These are phyloP conservation scores for Kodamaea derodonti DNA, from an alignment of 1,139 yeast species.

Conservation along the genomic window DNA sequence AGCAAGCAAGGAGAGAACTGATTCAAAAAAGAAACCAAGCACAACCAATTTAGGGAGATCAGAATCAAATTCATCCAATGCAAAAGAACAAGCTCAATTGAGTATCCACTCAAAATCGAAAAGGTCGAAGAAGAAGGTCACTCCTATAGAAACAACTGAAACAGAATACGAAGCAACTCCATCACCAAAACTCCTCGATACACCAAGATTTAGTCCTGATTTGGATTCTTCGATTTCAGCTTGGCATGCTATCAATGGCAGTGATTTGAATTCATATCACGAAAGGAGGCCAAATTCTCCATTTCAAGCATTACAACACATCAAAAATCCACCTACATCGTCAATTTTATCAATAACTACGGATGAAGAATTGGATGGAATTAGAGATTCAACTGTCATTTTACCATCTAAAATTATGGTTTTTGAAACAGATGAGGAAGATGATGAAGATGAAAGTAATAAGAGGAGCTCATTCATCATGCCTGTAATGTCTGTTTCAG, in stretches of 20 bases:
- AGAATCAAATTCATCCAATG: no score
- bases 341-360: slow-evolving; percentile 24
- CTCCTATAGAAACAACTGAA: background rate
- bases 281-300: slow-evolving; percentile 4
- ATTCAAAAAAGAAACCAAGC: background rate
- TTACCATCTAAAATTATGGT: slow-evolving; percentile 26
- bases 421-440: slow-evolving; percentile 43
- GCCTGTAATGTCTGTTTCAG: slow-evolving; percentile 33
- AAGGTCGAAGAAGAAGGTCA: background rate
- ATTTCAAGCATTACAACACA: slow-evolving; percentile 1
- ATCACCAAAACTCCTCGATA: background rate
- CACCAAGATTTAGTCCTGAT: slow-evolving; percentile 10
- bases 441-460: slow-evolving; percentile 17
- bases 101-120: background rate
- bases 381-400: slow-evolving; percentile 16
- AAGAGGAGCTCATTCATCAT: slow-evolving; percentile 29
- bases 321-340: slow-evolving; percentile 12
- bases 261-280: slow-evolving; percentile 7
- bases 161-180: background rate
- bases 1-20: no score
- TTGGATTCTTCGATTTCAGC: slow-evolving; percentile 15
- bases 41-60: background rate
- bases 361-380: slow-evolving; percentile 20
- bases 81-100: background rate
- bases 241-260: slow-evolving; percentile 18